A percentile compares a stretch with the other conserved stretches of the same genome.
Conservation (phyloP, 495 filamentous ascomycete species). For the Neurospora sp. region DNA sequence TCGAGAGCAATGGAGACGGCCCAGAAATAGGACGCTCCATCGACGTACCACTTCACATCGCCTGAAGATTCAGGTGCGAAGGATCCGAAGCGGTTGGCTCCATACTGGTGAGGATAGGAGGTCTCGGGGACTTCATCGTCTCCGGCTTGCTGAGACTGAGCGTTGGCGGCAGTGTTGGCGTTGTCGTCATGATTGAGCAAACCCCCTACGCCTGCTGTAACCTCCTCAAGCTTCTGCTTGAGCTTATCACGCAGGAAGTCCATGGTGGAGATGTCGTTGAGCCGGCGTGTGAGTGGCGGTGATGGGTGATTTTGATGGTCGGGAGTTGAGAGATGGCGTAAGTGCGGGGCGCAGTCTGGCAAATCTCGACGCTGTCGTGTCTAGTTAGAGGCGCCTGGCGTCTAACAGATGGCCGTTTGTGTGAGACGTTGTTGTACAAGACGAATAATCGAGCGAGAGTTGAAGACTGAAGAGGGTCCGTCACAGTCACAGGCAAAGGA, state of each 20-base stretch:
- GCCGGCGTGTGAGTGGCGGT: not conserved
- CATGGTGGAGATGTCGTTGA: constrained; percentile 4
- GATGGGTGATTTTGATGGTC: not conserved
- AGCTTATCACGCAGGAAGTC: constrained; percentile 9
- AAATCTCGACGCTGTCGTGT: not conserved
- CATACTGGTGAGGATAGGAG: constrained; percentile 16
- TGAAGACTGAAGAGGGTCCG: not conserved
- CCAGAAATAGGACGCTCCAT: constrained; percentile 86
- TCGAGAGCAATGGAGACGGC: constrained; percentile 80
- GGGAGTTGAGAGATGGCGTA: not conserved
- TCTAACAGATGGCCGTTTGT: not conserved
- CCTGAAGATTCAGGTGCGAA: constrained; percentile 83
- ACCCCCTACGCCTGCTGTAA: not conserved
- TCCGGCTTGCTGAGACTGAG: not conserved
- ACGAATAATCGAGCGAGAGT: not conserved
- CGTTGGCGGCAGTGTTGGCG: not conserved
- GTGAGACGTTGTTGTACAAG: not conserved
- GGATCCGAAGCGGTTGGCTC: constrained; percentile 64
- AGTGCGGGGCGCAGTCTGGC: not conserved
- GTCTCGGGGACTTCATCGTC: not conserved
- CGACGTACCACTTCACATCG: constrained; percentile 91
- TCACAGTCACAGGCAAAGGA: not conserved
- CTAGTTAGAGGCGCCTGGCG: not conserved
- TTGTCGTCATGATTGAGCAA: not conserved
- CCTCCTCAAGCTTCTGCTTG: constrained; percentile 5